These are phyloP conservation scores for Colletotrichum spinosum DNA, from an alignment of 2,329 filamentous ascomycete genomes.

Conservation along the genomic window DNA sequence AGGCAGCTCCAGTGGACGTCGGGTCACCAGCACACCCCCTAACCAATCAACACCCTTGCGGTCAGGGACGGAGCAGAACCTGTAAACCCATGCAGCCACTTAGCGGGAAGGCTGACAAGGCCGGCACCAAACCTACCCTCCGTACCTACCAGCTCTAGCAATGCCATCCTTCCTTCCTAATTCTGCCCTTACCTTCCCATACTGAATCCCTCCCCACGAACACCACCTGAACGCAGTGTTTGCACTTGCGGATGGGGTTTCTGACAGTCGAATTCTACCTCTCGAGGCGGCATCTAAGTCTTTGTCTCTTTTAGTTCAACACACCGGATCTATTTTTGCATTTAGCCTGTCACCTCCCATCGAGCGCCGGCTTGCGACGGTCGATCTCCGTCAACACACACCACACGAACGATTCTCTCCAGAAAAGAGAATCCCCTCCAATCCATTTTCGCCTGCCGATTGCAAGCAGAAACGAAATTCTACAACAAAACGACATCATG, in stretches of 20 bases:
- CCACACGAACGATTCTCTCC: slow-evolving; percentile 14
- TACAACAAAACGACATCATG: slow-evolving; percentile 43
- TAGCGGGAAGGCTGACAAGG: slow-evolving; percentile 37
- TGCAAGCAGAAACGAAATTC: slow-evolving; percentile 17
- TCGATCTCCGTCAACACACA: background rate
- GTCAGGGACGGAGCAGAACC: slow-evolving; percentile 26
- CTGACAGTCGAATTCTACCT: too few species aligned
- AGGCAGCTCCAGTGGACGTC: slow-evolving; percentile 15
- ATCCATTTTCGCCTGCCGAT: background rate
- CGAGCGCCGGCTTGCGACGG: slow-evolving; percentile 29
- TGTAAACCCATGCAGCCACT: slow-evolving; percentile 25
- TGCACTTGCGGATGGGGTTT: too few species aligned
- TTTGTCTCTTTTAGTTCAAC: too few species aligned
- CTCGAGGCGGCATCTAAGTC: too few species aligned
- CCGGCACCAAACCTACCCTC: slow-evolving; percentile 17
- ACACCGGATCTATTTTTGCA: too few species aligned
- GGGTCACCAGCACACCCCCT: slow-evolving; percentile 9
- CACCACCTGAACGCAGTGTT: too few species aligned
- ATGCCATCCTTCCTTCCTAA: slow-evolving; percentile 24
- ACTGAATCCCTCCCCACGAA: too few species aligned
- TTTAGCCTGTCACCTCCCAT: background rate
- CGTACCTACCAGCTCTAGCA: slow-evolving; percentile 13
- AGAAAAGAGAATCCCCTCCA: slow-evolving; percentile 8
- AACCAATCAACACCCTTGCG: slow-evolving; percentile 29
- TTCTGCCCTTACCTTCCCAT: too few species aligned